A percentile compares a stretch with the other conserved stretches of the same genome.
Conservation (phyloP, 139 green algal species). For the Medakamo hakoo region DNA sequence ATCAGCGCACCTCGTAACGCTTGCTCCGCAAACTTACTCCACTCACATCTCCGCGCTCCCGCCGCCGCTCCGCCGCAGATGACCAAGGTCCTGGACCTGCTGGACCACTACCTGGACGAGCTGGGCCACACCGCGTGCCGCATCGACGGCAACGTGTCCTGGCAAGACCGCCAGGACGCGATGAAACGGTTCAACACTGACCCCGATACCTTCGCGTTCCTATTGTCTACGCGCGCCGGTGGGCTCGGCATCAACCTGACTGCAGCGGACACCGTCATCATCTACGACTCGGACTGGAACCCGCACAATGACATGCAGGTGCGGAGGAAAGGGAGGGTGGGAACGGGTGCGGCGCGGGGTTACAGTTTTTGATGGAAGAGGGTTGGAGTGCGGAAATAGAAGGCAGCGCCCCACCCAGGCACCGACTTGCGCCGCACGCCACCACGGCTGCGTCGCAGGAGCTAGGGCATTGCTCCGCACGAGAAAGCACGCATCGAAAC, state of each 20-base stretch:
- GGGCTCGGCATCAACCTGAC: conserved; percentile 92
- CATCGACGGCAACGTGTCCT: conserved; percentile 76
- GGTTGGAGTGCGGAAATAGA: no score
- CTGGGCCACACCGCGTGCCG: conserved; percentile 50
- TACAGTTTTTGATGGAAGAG: no score
- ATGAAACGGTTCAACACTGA: conserved; percentile 70
- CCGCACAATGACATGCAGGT: conserved; percentile 70
- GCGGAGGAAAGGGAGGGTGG: conserved; percentile 43
- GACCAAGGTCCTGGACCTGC: conserved; percentile 95
- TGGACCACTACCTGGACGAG: conserved; percentile 79
- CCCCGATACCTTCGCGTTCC: conserved; percentile 60
- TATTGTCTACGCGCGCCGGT: conserved; percentile 90
- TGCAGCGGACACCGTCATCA: conserved; percentile 82
- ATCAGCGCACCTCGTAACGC: no score
- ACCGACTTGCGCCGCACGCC: no score
- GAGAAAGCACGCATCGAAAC: no score
- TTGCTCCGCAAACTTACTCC: conserved; percentile 4
- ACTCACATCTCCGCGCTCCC: no score
- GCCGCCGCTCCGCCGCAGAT: conserved; percentile 72
- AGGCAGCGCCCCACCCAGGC: no score
- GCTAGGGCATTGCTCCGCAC: no score
- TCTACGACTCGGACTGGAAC: conserved; percentile 94
- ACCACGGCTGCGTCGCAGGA: no score
- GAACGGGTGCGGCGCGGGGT: not conserved
- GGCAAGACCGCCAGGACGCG: conserved; percentile 46